These are phyloP conservation scores for Sesbania bispinosa DNA, from an alignment of 306 rosid genomes.

Conservation along the genomic window DNA sequence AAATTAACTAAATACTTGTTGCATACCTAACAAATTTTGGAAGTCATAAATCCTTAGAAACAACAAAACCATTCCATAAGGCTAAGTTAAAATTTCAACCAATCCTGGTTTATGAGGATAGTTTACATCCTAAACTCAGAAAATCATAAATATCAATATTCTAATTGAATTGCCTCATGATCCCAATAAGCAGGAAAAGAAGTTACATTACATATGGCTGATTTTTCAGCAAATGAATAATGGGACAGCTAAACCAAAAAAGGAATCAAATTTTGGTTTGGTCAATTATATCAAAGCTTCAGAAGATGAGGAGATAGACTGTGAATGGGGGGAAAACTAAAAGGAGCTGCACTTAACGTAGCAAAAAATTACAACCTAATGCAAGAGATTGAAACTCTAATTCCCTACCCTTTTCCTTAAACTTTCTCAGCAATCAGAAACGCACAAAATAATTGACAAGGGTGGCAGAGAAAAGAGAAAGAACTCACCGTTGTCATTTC, in stretches of 20 bases:
- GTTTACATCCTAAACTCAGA: constrained; percentile 10
- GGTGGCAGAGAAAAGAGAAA: not conserved
- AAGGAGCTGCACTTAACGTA: not conserved
- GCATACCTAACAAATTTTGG: not conserved
- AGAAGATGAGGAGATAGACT: constrained; percentile 18
- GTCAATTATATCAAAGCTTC: constrained; percentile 31
- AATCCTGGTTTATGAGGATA: not conserved
- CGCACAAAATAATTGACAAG: not conserved
- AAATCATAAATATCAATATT: not conserved
- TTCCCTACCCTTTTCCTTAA: not conserved
- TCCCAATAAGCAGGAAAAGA: not conserved
- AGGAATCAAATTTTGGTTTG: constrained; percentile 19
- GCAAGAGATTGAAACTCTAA: constrained; percentile 18
- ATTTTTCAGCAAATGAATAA: not conserved
- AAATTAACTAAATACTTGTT: not conserved
- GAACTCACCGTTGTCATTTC: constrained; percentile 80
- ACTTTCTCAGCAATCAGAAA: constrained; percentile 29
- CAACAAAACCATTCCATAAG: constrained; percentile 14
- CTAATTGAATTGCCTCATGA: not conserved
- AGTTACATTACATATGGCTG: constrained; percentile 3
- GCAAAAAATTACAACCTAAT: constrained; percentile 22
- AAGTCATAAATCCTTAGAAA: not conserved
- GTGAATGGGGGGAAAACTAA: constrained; percentile 6
- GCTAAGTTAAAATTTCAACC: not conserved
- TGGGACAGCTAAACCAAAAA: not conserved